A percentile compares a stretch with the other conserved stretches of the same genome.
These are phyloP conservation scores for Rhodomyrtus psidioides DNA, from an alignment of 441 rosid genomes.

Conservation along the genomic window DNA sequence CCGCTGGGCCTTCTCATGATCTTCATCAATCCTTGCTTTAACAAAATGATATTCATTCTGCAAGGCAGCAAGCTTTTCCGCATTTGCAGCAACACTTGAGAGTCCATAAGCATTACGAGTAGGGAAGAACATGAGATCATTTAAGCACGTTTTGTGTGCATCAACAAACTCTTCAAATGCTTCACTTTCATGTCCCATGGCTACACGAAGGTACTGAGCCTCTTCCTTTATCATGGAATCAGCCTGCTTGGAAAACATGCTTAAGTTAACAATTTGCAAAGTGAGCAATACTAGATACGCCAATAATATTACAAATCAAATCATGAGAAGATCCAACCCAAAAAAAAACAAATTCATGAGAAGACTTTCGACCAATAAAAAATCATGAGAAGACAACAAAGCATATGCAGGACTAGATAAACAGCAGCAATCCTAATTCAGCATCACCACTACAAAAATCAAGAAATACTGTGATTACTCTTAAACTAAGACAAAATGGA, in stretches of 20 bases:
- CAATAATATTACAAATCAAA: neutral
- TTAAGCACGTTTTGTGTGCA: slow-evolving; percentile 83
- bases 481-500: neutral
- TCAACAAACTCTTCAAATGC: slow-evolving; percentile 78
- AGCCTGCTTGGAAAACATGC: slow-evolving; percentile 40
- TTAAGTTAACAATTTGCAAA: neutral
- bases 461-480: neutral
- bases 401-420: neutral
- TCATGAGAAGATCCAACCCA: neutral
- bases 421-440: neutral
- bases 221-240: slow-evolving; percentile 65
- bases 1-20: slow-evolving; percentile 78
- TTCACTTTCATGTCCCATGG: slow-evolving; percentile 89
- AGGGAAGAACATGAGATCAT: slow-evolving; percentile 96
- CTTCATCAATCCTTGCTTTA: slow-evolving; percentile 68
- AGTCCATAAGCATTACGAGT: slow-evolving; percentile 81
- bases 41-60: slow-evolving; percentile 73
- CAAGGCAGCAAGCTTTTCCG: slow-evolving; percentile 83
- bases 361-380: neutral
- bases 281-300: neutral
- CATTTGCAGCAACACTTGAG: slow-evolving; percentile 87
- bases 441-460: neutral
- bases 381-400: neutral
- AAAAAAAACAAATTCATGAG: too few relatives aligned
- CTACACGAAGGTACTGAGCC: slow-evolving; percentile 54